Evolutionary conservation across 2,329 filamentous ascomycete species (phyloP).

Genomic region (Beauveria brongniartii): DNA sequence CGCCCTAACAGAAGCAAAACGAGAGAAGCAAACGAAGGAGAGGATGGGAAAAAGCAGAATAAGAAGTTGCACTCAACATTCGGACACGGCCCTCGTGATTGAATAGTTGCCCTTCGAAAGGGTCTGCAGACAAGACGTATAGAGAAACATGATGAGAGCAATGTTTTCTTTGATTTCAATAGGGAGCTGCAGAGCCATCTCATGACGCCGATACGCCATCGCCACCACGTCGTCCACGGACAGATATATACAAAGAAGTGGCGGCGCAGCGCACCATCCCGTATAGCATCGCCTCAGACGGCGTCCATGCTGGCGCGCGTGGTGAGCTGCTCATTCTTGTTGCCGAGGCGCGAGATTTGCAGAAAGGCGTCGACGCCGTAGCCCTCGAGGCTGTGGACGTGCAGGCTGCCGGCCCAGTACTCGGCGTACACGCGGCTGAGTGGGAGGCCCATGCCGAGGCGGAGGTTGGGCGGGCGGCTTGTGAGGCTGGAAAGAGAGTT

Average conservation of each 20-base stretch:
- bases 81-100: no score
- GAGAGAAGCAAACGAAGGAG: not conserved
- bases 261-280: not conserved
- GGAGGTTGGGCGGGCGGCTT: constrained; percentile 74
- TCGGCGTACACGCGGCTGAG: constrained; percentile 93
- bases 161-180: not conserved
- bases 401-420: constrained; percentile 92
- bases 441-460: constrained; percentile 86
- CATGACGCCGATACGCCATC: not conserved
- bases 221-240: not conserved
- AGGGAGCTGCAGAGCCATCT: not conserved
- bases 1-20: not conserved
- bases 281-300: constrained; percentile 36
- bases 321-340: constrained; percentile 92
- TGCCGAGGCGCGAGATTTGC: constrained; percentile 91
- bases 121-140: not conserved
- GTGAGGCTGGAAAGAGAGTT: constrained; percentile 74
- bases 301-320: constrained; percentile 72
- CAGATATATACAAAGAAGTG: not conserved
- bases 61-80: not conserved
- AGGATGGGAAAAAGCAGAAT: not conserved
- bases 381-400: constrained; percentile 86
- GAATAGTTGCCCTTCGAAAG: no score
- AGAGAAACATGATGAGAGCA: not conserved
- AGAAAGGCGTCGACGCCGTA: constrained; percentile 95